Conservation (phyloP, 306 rosid genomes). For the Hippophae gyantsensis region DNA sequence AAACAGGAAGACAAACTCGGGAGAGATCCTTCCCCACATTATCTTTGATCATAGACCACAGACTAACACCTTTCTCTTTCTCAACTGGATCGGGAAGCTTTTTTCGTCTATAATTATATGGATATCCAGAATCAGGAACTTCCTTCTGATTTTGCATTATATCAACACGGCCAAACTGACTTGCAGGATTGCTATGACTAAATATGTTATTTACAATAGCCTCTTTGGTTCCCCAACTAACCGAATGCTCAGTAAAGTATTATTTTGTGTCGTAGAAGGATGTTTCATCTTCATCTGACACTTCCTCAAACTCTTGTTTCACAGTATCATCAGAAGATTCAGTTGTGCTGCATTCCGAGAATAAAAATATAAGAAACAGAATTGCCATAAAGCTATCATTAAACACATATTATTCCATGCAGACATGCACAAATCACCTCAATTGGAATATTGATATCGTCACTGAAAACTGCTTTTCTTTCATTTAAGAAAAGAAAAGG, state of each 20-base stretch:
- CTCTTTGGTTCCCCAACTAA: constrained; percentile 30
- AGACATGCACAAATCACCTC: background rate
- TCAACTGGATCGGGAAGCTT: constrained; percentile 86
- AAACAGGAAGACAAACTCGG: constrained; percentile 95
- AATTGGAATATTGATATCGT: background rate
- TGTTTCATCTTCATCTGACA: constrained; percentile 77
- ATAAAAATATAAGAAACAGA: constrained; percentile 11
- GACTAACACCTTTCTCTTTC: constrained; percentile 95
- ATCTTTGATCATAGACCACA: constrained; percentile 96
- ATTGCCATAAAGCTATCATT: background rate
- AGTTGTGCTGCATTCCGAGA: constrained; percentile 84
- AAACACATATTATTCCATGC: background rate
- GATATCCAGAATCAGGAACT: constrained; percentile 22
- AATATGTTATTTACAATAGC: constrained; percentile 27
- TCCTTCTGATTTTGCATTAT: constrained; percentile 32
- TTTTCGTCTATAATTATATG: constrained; percentile 53
- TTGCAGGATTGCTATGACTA: constrained; percentile 24
- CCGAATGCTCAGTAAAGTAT: constrained; percentile 49
- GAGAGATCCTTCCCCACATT: constrained; percentile 97
- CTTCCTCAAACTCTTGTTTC: constrained; percentile 83
- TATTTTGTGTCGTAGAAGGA: constrained; percentile 63
- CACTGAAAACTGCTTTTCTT: background rate
- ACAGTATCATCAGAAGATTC: constrained; percentile 88
- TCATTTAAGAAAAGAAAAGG: background rate
- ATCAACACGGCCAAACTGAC: constrained; percentile 29